phyloP scores from a whole-genome alignment of 306 rosid species.

The Citrullus amarus region DNA sequence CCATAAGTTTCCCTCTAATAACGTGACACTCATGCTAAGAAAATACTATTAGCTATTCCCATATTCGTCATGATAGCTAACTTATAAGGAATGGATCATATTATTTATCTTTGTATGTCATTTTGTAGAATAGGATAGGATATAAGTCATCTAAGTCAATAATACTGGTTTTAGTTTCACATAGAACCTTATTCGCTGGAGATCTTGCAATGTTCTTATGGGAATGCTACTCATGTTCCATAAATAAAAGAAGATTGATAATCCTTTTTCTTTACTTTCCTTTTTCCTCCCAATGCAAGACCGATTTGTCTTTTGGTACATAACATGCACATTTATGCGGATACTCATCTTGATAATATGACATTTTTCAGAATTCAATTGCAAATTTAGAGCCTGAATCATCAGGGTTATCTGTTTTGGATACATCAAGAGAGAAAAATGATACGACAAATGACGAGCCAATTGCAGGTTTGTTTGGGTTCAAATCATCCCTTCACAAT shows the following conservation, averaged over 20 bases:
- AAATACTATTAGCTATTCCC: too few relatives aligned
- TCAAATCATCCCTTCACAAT: not conserved
- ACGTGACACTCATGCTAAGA: too few relatives aligned
- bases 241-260: not conserved
- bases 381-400: conserved; percentile 40
- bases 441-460: conserved; percentile 13
- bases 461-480: conserved; percentile 29
- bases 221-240: not conserved
- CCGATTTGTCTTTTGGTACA: not conserved
- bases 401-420: conserved; percentile 49
- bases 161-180: too few relatives aligned
- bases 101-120: too few relatives aligned
- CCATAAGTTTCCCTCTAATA: not conserved
- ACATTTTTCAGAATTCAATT: conserved; percentile 22
- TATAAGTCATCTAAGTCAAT: too few relatives aligned
- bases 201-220: not conserved
- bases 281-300: not conserved
- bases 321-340: not conserved
- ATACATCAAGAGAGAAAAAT: conserved; percentile 48
- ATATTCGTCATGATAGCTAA: too few relatives aligned
- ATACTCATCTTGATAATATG: not conserved
- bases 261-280: not conserved
- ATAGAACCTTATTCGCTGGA: not conserved
- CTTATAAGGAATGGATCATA: too few relatives aligned
- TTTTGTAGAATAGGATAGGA: too few relatives aligned